Evolutionary conservation across 371 early-diverging fungal genomes (phyloP).

Genomic region (Phascolomyces articulosus): DNA sequence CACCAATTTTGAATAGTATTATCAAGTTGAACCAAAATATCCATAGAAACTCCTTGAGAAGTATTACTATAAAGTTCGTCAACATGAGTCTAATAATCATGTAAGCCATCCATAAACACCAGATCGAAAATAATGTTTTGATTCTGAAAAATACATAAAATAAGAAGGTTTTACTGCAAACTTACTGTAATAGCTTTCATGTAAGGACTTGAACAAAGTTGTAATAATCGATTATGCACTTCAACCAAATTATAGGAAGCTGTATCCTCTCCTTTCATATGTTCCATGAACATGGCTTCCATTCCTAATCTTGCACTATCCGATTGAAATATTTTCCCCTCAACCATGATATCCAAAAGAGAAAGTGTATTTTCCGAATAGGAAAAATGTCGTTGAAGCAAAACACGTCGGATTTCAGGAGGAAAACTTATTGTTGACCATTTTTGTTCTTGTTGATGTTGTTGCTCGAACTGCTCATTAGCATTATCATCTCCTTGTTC

Average conservation of each 20-base stretch:
- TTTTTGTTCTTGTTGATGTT: too few relatives aligned
- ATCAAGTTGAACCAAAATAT: not conserved
- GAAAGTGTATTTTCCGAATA: not conserved
- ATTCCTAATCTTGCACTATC: not conserved
- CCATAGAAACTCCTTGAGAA: not conserved
- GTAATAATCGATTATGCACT: not conserved
- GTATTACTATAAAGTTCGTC: not conserved
- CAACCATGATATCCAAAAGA: not conserved
- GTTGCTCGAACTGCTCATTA: too few relatives aligned
- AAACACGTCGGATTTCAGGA: not conserved
- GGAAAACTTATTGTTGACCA: too few relatives aligned
- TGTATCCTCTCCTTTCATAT: not conserved
- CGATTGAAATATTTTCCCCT: not conserved
- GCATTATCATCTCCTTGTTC: not conserved
- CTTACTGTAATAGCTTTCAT: not conserved
- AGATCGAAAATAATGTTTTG: too few relatives aligned
- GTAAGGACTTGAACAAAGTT: not conserved
- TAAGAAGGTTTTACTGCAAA: not conserved
- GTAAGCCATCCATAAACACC: too few relatives aligned
- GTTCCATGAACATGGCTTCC: not conserved
- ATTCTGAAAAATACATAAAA: not conserved
- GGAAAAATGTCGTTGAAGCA: not conserved
- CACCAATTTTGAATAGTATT: constrained; percentile 6
- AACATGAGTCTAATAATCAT: not conserved
- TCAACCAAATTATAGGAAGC: not conserved